phyloP scores from a whole-genome alignment of 2,329 filamentous ascomycete genomes.

The Xylaria sp. region DNA sequence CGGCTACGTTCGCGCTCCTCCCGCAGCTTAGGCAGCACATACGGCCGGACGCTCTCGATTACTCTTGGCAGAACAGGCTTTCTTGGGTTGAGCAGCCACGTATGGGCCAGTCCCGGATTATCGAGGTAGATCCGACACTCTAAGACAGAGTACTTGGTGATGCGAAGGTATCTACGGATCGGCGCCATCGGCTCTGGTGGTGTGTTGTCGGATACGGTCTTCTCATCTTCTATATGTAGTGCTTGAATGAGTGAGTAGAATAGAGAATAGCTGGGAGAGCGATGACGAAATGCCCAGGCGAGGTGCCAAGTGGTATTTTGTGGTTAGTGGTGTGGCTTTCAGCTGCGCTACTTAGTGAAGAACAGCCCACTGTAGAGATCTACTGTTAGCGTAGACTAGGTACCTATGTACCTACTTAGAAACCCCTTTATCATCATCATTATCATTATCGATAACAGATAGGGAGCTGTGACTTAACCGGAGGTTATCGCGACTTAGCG shows the following conservation, averaged over 20 bases:
- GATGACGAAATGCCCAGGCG: slow-evolving; percentile 28
- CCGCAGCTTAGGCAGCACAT: slow-evolving; percentile 87
- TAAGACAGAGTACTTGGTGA: slow-evolving; percentile 92
- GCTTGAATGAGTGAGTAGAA: neutral
- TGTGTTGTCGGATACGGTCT: neutral
- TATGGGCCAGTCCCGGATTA: slow-evolving; percentile 79
- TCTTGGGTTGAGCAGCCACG: slow-evolving; percentile 81
- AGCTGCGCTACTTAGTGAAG: no score
- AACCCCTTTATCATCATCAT: neutral
- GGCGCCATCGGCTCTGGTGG: slow-evolving; percentile 70
- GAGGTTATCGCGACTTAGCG: slow-evolving; percentile 6
- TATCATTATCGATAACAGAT: neutral
- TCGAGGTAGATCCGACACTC: slow-evolving; percentile 97
- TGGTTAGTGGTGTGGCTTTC: no score
- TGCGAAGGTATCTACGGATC: slow-evolving; percentile 85
- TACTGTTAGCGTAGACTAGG: no score
- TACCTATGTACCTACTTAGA: neutral
- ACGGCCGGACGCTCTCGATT: slow-evolving; percentile 81
- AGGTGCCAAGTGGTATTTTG: neutral
- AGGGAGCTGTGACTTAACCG: neutral
- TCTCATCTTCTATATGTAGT: neutral
- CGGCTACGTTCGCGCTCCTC: slow-evolving; percentile 69
- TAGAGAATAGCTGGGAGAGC: neutral
- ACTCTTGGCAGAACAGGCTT: slow-evolving; percentile 80
- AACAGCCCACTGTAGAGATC: no score